Conservation (phyloP, 768 basidiomycete species). For the Lentinula guzmanii region DNA sequence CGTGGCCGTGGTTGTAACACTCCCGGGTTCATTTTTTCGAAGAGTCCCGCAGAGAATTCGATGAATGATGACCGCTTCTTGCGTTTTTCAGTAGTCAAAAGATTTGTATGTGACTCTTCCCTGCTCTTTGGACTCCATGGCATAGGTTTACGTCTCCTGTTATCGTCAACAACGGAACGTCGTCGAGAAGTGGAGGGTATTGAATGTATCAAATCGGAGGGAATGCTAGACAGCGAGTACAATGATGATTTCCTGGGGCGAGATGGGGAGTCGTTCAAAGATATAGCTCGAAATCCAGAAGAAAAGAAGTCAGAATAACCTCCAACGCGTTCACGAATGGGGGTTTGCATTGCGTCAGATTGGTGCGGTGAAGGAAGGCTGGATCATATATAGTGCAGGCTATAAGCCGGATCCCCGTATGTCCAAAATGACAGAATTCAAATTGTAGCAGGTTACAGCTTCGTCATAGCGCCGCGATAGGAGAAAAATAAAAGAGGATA, state of each 20-base stretch:
- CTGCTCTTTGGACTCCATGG: neutral
- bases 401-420: neutral
- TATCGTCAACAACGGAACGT: neutral
- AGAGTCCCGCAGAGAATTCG: slow-evolving; percentile 3
- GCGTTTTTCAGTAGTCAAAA: neutral
- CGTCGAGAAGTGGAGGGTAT: neutral
- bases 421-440: neutral
- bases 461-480: neutral
- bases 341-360: neutral
- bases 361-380: neutral
- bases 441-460: neutral
- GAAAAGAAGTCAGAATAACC: slow-evolving; percentile 10
- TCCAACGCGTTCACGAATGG: neutral
- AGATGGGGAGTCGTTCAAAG: neutral
- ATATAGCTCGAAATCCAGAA: slow-evolving; percentile 3
- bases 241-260: neutral
- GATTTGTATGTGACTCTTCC: neutral
- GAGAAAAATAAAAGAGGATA: neutral
- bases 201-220: neutral
- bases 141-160: neutral
- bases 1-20: neutral
- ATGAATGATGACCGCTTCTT: slow-evolving; percentile 3
- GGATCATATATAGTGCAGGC: neutral
- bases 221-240: neutral
- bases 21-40: neutral